Base-by-base conservation (phyloP, 202 grass and related monocot genomes). In the Setaria viridis region DNA sequence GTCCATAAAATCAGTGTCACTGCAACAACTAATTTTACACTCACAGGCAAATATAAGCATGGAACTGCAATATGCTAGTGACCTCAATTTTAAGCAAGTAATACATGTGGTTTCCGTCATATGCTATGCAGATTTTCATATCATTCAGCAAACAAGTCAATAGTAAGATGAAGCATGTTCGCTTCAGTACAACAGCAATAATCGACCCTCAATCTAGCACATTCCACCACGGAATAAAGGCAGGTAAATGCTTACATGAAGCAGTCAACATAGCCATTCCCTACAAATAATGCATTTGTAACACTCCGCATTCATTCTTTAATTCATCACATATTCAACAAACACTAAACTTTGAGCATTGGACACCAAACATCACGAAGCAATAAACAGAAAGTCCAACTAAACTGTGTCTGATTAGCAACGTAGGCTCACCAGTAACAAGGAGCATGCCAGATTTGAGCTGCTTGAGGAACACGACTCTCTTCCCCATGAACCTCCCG, bases 391-490 rank as follows among this genome's bases (percentile, higher is more conserved):
- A 41, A 13, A 41, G 46, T 14, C 3, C 3, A 62, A 66, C 11
- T 25, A 48, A 34, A 48, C 15, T 11, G 35, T 9, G 11, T 16
- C 0, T 42, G n/a, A 64, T 6, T 2, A 37, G 11, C 3, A 83
- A 57, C 19, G 3, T 25, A 19, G 49, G 9, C 20, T 71, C 77
- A 99, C 97, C 97, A 35, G 91, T 93, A 72, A 96, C 80, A 67
- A 96, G 93, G 41, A 99, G 97, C 50, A 96, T 70, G 67, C 97
- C 97, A 35, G 93, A 99, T 45, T 92, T 86, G 47, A 99, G 90
- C 90, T 99, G 93, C 97, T 94, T 96, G 37, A 99, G 90, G 74
- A 95, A 94, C 35, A 99, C 88, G 25, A 96, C 97, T 77, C 97
- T 90, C 91, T 99, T 99, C 19, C 97, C 97, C 93, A 94, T 99